Evolutionary conservation across 371 early-diverging fungal species (phyloP).

Genomic region (Fennellomyces sp.): DNA sequence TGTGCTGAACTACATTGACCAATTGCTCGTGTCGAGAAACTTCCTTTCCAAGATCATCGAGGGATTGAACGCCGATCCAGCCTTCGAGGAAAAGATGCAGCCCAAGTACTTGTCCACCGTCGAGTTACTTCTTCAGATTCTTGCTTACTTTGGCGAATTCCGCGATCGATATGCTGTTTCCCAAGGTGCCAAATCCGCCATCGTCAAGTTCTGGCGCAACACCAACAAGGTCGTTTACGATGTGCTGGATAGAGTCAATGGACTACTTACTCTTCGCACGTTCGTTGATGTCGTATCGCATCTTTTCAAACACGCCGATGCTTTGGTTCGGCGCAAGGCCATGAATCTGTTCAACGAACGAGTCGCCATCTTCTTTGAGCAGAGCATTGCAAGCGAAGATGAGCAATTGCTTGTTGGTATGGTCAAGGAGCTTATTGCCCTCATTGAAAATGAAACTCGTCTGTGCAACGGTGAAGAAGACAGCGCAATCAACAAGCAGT

Average conservation of each 20-base stretch:
- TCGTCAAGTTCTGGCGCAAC: conserved; percentile 64
- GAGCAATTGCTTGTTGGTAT: conserved; percentile 48
- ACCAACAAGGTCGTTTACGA: conserved; percentile 68
- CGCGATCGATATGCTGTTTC: conserved; percentile 38
- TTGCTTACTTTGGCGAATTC: conserved; percentile 57
- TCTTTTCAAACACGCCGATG: conserved; percentile 71
- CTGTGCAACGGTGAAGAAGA: conserved; percentile 44
- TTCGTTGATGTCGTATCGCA: conserved; percentile 74
- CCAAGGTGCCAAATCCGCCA: conserved; percentile 30
- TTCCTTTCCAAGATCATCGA: conserved; percentile 64
- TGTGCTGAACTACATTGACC: conserved; percentile 68
- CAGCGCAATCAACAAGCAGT: conserved; percentile 74
- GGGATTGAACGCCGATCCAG: conserved; percentile 37
- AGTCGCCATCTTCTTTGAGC: conserved; percentile 54
- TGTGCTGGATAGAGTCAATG: conserved; percentile 77
- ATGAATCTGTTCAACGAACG: conserved; percentile 78
- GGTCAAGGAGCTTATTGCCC: conserved; percentile 44
- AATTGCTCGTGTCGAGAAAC: conserved; percentile 64
- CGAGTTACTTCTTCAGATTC: conserved; percentile 49
- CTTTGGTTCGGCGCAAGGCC: conserved; percentile 78
- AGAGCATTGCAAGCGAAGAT: conserved; percentile 41
- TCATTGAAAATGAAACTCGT: conserved; percentile 48
- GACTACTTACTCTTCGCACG: conserved; percentile 70
- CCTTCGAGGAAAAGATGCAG: conserved; percentile 45
- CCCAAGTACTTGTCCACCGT: conserved; percentile 57